Percentiles rank a stretch among this genome's conserved stretches.
These are phyloP conservation scores for Graphilbum fragrans DNA, from an alignment of 2,329 filamentous ascomycete genomes.

Conservation along the genomic window DNA sequence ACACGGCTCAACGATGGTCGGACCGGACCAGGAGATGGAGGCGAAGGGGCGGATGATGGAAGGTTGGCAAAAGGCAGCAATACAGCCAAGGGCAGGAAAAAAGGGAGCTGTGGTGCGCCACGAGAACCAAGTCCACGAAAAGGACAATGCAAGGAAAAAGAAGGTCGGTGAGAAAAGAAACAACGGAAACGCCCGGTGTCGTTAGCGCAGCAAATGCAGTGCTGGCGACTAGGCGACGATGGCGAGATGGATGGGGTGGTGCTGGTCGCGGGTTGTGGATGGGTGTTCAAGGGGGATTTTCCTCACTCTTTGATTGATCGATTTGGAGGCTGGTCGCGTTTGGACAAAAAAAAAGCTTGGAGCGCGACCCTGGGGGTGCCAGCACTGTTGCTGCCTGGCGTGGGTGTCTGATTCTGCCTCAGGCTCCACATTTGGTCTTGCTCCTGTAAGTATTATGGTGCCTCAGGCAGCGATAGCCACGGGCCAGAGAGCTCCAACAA, in stretches of 20 bases:
- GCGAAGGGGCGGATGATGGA: no score
- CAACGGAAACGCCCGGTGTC: not conserved
- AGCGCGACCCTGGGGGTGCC: not conserved
- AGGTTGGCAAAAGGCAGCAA: no score
- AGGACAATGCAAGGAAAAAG: not conserved
- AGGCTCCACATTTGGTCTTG: no score
- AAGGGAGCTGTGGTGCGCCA: no score
- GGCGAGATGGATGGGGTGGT: not conserved
- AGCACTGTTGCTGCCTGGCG: not conserved
- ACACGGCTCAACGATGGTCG: not conserved
- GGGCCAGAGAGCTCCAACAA: not conserved
- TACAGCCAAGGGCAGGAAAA: no score
- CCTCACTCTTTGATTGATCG: not conserved
- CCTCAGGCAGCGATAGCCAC: not conserved
- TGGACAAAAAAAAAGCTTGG: not conserved
- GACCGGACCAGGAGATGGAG: no score
- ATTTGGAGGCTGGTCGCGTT: not conserved
- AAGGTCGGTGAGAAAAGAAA: not conserved
- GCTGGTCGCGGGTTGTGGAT: not conserved
- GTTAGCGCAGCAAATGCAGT: not conserved
- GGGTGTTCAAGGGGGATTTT: not conserved
- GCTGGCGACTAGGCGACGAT: not conserved
- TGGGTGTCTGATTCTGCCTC: constrained; percentile 2
- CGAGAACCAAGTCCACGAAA: no score
- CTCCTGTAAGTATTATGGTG: no score